These are phyloP conservation scores for Volvox carteri DNA, from an alignment of 163 green algal species.

Conservation along the genomic window DNA sequence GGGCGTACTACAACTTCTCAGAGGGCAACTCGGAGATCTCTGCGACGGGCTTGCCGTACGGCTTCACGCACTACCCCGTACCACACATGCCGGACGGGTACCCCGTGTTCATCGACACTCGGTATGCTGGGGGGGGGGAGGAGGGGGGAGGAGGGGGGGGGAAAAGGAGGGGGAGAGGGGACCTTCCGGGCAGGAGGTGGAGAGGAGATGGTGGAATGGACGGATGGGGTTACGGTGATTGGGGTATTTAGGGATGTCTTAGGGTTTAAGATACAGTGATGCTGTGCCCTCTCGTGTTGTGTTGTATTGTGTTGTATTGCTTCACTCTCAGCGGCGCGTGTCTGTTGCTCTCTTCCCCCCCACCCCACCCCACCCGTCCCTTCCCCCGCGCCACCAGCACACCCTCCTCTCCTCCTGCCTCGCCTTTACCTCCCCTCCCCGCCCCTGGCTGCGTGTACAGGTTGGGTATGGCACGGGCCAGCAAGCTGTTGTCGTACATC, in stretches of 20 bases:
- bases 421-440: neutral
- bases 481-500: constrained; percentile 54
- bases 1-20: constrained; percentile 54
- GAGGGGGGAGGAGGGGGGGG: neutral
- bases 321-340: too few relatives aligned
- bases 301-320: too few relatives aligned
- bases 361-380: too few relatives aligned
- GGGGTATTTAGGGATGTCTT: neutral
- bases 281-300: too few relatives aligned
- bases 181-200: too few relatives aligned
- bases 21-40: constrained; percentile 49
- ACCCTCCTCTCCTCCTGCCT: neutral
- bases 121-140: neutral
- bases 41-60: constrained; percentile 31
- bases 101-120: constrained; percentile 56
- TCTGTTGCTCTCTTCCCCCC: too few relatives aligned
- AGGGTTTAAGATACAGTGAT: neutral
- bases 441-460: neutral
- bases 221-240: neutral
- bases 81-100: constrained; percentile 49
- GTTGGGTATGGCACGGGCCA: neutral
- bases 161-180: neutral
- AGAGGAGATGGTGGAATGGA: neutral
- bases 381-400: too few relatives aligned
- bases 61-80: constrained; percentile 51